A percentile compares a stretch with the other conserved stretches of the same genome.
Evolutionary conservation across 1,284 basidiomycete species (phyloP).

Genomic region (Rhodotorula sp.): DNA sequence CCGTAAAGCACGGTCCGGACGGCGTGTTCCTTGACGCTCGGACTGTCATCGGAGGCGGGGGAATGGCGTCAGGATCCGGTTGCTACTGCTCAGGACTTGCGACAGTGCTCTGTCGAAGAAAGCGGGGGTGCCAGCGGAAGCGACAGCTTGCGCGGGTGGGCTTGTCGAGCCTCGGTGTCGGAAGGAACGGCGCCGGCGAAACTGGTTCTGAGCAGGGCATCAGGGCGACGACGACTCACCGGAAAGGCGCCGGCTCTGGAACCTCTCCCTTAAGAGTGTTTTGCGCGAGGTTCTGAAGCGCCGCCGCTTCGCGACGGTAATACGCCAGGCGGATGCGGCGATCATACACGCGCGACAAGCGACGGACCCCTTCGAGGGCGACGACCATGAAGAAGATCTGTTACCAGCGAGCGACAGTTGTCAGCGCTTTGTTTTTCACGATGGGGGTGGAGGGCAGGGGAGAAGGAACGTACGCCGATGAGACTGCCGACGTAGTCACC

Average conservation of each 20-base stretch:
- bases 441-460: too few relatives aligned
- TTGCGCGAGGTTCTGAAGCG: conserved; percentile 19
- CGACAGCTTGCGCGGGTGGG: too few relatives aligned
- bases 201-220: background rate
- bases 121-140: too few relatives aligned
- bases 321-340: conserved; percentile 44
- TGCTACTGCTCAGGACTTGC: too few relatives aligned
- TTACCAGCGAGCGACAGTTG: background rate
- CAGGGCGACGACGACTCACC: conserved; percentile 10
- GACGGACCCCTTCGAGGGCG: conserved; percentile 50
- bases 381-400: conserved; percentile 51
- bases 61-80: background rate
- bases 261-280: background rate
- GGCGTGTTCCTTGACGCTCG: conserved; percentile 49
- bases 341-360: conserved; percentile 52
- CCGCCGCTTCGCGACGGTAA: conserved; percentile 20
- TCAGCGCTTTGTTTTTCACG: background rate
- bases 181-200: too few relatives aligned
- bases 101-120: too few relatives aligned
- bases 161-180: too few relatives aligned
- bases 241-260: conserved; percentile 18
- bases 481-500: conserved; percentile 51
- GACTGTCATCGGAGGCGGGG: conserved; percentile 26
- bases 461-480: conserved; percentile 44
- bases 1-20: conserved; percentile 50